A percentile compares a stretch with the other conserved stretches of the same genome.
phyloP scores from a whole-genome alignment of 768 basidiomycete genomes.

The Suillus alpinus region DNA sequence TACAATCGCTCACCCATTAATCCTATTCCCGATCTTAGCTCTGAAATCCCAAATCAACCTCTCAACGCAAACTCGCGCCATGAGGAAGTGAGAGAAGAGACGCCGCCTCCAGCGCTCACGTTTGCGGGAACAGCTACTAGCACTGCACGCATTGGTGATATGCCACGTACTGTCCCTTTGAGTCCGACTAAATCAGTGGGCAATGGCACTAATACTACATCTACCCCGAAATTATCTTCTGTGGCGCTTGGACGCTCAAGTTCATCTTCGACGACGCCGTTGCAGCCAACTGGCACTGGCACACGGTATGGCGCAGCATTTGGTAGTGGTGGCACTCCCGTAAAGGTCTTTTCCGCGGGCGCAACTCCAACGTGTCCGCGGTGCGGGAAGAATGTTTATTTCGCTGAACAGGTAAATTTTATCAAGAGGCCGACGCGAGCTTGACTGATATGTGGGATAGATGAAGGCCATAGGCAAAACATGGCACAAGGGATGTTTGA shows the following conservation, averaged over 20 bases:
- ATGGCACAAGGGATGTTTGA: slow-evolving; percentile 73
- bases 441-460: slow-evolving; percentile 33
- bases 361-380: slow-evolving; percentile 62
- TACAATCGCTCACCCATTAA: slow-evolving; percentile 22
- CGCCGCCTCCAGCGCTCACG: slow-evolving; percentile 5
- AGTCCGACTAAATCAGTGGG: slow-evolving; percentile 31
- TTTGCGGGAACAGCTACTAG: slow-evolving; percentile 38
- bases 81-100: slow-evolving; percentile 21
- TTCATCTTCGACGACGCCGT: slow-evolving; percentile 17
- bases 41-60: slow-evolving; percentile 21
- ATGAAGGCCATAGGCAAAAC: slow-evolving; percentile 80
- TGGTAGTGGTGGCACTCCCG: slow-evolving; percentile 38
- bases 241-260: slow-evolving; percentile 2
- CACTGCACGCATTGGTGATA: slow-evolving; percentile 41
- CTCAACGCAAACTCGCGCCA: background rate
- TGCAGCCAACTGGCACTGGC: slow-evolving; percentile 53
- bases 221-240: slow-evolving; percentile 8
- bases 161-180: slow-evolving; percentile 57
- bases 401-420: slow-evolving; percentile 69
- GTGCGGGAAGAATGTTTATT: slow-evolving; percentile 78
- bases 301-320: slow-evolving; percentile 65
- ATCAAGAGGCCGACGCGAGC: background rate
- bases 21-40: slow-evolving; percentile 12
- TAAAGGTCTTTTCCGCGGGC: slow-evolving; percentile 41
- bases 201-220: background rate